Conservation (phyloP, 345 rosid species). For the Hypericum perforatum region DNA sequence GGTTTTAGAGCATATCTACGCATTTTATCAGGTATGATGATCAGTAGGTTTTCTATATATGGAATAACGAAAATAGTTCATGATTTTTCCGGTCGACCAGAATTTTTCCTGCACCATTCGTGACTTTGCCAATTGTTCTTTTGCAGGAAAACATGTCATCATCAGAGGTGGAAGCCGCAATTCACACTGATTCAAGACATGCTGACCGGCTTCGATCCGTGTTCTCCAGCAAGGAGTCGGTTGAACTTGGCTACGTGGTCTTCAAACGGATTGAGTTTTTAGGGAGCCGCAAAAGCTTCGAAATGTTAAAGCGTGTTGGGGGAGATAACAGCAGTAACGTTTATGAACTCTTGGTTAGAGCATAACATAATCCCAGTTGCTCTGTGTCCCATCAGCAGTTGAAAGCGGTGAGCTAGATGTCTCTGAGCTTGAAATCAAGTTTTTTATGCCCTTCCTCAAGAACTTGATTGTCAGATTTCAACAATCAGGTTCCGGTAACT, state of each 20-base stretch:
- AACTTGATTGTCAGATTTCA: too few relatives aligned
- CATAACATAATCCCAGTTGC: conserved; percentile 12
- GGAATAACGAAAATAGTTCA: too few relatives aligned
- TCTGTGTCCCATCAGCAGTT: too few relatives aligned
- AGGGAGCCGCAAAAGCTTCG: conserved; percentile 67
- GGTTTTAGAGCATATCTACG: conserved; percentile 58
- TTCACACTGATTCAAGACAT: conserved; percentile 82
- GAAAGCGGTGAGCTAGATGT: too few relatives aligned
- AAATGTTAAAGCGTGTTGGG: conserved; percentile 68
- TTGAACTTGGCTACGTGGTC: conserved; percentile 28
- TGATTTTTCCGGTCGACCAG: too few relatives aligned
- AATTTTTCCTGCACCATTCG: too few relatives aligned
- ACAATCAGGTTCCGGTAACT: too few relatives aligned
- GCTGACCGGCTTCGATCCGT: conserved; percentile 66
- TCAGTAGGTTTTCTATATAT: not conserved
- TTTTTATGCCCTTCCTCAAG: too few relatives aligned
- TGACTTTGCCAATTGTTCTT: not conserved
- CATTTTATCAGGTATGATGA: conserved; percentile 73
- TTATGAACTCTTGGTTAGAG: conserved; percentile 72
- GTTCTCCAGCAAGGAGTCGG: conserved; percentile 47
- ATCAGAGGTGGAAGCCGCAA: conserved; percentile 57
- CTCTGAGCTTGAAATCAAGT: too few relatives aligned
- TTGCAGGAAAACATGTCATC: conserved; percentile 62
- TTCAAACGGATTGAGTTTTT: conserved; percentile 68
- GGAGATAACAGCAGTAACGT: conserved; percentile 77